A percentile compares a stretch with the other conserved stretches of the same genome.
These are phyloP conservation scores for Capsicum baccatum DNA, from an alignment of 257 asterid species.

Conservation along the genomic window DNA sequence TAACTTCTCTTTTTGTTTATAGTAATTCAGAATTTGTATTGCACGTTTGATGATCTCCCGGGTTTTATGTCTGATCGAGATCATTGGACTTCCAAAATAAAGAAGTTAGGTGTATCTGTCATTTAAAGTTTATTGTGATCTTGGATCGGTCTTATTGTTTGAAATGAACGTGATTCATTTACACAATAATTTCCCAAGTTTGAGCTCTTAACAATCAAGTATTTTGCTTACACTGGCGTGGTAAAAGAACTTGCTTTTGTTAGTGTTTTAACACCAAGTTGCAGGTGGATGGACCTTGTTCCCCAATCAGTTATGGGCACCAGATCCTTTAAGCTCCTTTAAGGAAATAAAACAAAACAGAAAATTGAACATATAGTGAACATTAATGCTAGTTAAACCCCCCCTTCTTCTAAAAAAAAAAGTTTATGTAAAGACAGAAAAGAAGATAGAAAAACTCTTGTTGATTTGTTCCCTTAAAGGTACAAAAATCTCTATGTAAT, in stretches of 20 bases:
- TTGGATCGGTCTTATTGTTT: neutral
- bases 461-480: neutral
- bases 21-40: neutral
- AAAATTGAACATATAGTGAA: neutral
- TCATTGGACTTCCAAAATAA: slow-evolving; percentile 19
- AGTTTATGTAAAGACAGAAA: neutral
- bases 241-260: neutral
- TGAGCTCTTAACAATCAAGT: neutral
- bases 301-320: neutral
- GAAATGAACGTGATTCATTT: neutral
- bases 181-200: neutral
- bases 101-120: neutral
- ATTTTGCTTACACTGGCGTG: neutral
- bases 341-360: neutral
- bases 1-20: neutral
- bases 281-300: neutral
- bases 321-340: neutral
- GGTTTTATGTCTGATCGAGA: neutral
- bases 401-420: too few species aligned
- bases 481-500: neutral
- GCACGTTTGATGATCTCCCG: neutral
- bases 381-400: neutral
- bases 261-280: neutral
- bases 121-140: neutral
- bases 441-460: neutral